phyloP scores from a whole-genome alignment of 805 yeast species.

The Barnettozyma populi region DNA sequence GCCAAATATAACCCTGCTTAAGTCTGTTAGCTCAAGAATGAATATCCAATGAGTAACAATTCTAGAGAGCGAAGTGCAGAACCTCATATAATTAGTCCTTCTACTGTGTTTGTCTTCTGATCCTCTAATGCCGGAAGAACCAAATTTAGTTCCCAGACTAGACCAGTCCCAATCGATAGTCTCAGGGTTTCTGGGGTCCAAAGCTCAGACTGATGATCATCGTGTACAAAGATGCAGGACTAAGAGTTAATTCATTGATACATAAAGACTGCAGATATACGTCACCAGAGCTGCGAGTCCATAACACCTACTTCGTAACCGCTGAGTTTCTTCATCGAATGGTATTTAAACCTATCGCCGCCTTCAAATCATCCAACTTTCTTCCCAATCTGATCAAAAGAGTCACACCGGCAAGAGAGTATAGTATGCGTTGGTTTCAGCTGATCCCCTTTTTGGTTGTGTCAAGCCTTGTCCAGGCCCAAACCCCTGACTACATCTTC shows the following conservation, averaged over 20 bases:
- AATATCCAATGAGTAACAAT: too few relatives aligned
- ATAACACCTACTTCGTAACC: not conserved
- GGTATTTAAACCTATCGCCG: not conserved
- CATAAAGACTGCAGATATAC: not conserved
- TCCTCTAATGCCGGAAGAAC: too few relatives aligned
- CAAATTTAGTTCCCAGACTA: not conserved
- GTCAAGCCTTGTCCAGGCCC: constrained; percentile 1
- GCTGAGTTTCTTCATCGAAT: not conserved
- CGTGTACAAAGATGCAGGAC: not conserved
- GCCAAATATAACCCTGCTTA: too few relatives aligned
- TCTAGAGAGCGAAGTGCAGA: too few relatives aligned
- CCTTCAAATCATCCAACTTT: not conserved
- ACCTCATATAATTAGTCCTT: too few relatives aligned
- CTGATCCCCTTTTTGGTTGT: not conserved
- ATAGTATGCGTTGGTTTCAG: not conserved
- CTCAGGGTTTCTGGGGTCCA: not conserved
- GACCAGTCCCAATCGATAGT: not conserved
- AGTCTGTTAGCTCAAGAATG: too few relatives aligned
- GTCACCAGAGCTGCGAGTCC: not conserved
- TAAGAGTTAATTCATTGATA: not conserved
- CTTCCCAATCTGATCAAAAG: not conserved
- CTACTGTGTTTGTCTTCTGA: too few relatives aligned
- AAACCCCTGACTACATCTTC: constrained; percentile 12
- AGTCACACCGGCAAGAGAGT: not conserved
- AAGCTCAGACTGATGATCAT: not conserved